Conservation (phyloP, 2,329 filamentous ascomycete genomes). For the Nemania abortiva region DNA sequence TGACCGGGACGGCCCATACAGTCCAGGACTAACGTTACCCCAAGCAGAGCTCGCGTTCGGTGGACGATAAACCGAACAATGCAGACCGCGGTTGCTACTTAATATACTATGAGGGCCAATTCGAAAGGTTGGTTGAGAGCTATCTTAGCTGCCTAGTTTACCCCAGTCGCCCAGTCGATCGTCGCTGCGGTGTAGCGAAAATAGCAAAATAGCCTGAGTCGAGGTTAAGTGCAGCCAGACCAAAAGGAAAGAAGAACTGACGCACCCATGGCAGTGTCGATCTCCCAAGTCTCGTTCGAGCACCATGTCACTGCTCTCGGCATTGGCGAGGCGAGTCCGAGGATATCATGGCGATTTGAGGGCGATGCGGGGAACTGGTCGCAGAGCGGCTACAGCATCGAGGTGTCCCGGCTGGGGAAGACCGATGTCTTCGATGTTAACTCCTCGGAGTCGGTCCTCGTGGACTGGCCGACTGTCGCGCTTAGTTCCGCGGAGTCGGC, state of each 20-base stretch:
- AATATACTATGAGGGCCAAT: conserved; percentile 25
- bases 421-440: conserved; percentile 47
- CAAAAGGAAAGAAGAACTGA: conserved; percentile 13
- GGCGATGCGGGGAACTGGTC: conserved; percentile 56
- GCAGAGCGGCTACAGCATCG: conserved; percentile 59
- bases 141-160: neutral
- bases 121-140: conserved; percentile 29
- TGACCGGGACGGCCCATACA: neutral
- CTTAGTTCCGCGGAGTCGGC: conserved; percentile 52
- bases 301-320: conserved; percentile 58
- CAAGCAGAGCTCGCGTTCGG: conserved; percentile 14
- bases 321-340: conserved; percentile 58
- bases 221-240: neutral
- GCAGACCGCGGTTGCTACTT: neutral
- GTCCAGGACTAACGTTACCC: neutral
- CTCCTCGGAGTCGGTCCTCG: conserved; percentile 55
- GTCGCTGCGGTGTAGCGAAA: neutral
- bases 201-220: neutral
- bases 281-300: conserved; percentile 57
- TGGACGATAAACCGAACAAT: conserved; percentile 19
- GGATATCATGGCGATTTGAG: conserved; percentile 62
- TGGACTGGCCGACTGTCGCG: conserved; percentile 58
- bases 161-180: neutral
- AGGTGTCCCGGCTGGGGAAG: conserved; percentile 50
- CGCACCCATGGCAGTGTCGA: conserved; percentile 53